Base-by-base conservation (phyloP, 345 rosid genomes). In the Capsella bursapastoris region DNA sequence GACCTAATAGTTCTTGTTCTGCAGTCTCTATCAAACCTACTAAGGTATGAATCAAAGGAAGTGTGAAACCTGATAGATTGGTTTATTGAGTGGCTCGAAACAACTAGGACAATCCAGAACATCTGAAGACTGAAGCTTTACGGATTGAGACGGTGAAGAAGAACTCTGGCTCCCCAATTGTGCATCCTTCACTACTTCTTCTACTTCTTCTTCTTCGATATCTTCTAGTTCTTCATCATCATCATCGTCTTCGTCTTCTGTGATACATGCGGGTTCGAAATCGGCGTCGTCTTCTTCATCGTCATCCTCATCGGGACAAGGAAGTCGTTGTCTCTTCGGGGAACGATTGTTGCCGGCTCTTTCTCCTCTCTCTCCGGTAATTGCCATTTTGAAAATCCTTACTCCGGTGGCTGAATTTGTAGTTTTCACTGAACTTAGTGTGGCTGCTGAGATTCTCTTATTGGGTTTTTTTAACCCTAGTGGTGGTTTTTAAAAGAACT, bases 61-160 rank as follows among this genome's bases (percentile, higher is more conserved):
- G 34, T 31, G 25, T 31, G 34, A 31, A 34, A 72, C 78, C 78
- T 73, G 72, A 65, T 64, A 73, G 18, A 73, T 73, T 16, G 78
- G 78, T 4, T 31, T 12, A 49, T 48, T 35, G 9, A 73, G 66
- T 57, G 71, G 58, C 5, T 73, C 71, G 2, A 0, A 37, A 47
- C 72, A 57, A 65, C 40, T 64, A 47, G 78, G 65, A 35, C 71
- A 65, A 15, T 73, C 78, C 13, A 73, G 66, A 57, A 73, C 7
- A n/a, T 73, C 78, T 0, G 66, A 48, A 7, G 11, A 7, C 44
- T 35, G 59, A 0, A 73, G 71, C 40, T 44, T 65, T 3, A 73
- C 12, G 57, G 50, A 22, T 32, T 41, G 70, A 10, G 44, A 8
- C 0, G 62, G 8, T 34, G 16, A 32, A 4, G 44, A 5, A 34